These are phyloP conservation scores for Boletus subcaerulescens DNA, from an alignment of 768 basidiomycete species.

Conservation along the genomic window DNA sequence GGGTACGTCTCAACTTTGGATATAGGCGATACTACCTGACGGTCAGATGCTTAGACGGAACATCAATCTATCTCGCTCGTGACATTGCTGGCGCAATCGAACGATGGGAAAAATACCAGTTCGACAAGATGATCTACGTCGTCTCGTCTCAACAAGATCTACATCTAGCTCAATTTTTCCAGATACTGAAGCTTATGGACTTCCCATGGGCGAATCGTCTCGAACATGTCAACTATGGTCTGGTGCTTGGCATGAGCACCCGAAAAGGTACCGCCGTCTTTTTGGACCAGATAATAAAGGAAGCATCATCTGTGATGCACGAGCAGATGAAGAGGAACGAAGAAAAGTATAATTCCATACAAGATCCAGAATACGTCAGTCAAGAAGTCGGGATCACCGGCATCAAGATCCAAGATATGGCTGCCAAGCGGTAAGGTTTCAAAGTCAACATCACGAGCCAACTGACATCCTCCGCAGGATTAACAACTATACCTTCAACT, in stretches of 20 bases:
- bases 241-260: slow-evolving; percentile 95
- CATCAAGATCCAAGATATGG: slow-evolving; percentile 98
- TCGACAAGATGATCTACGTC: slow-evolving; percentile 93
- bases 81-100: slow-evolving; percentile 60
- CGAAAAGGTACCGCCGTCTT: slow-evolving; percentile 93
- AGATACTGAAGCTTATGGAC: slow-evolving; percentile 85
- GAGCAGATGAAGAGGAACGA: slow-evolving; percentile 95
- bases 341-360: slow-evolving; percentile 85
- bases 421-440: slow-evolving; percentile 73
- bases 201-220: slow-evolving; percentile 82
- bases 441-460: too few species aligned
- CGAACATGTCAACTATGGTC: slow-evolving; percentile 86
- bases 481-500: slow-evolving; percentile 95
- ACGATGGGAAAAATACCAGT: slow-evolving; percentile 88
- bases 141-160: slow-evolving; percentile 85
- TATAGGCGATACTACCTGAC: background rate
- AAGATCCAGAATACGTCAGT: slow-evolving; percentile 77
- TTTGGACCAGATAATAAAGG: slow-evolving; percentile 88
- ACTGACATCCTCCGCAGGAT: slow-evolving; percentile 49
- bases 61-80: slow-evolving; percentile 34
- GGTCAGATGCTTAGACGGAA: slow-evolving; percentile 64
- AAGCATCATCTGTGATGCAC: slow-evolving; percentile 88
- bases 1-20: slow-evolving; percentile 39
- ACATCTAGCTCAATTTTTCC: slow-evolving; percentile 90
- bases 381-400: slow-evolving; percentile 93